Evolutionary conservation across 2,329 filamentous ascomycete genomes (phyloP).

Genomic region (Diaporthe sp.): DNA sequence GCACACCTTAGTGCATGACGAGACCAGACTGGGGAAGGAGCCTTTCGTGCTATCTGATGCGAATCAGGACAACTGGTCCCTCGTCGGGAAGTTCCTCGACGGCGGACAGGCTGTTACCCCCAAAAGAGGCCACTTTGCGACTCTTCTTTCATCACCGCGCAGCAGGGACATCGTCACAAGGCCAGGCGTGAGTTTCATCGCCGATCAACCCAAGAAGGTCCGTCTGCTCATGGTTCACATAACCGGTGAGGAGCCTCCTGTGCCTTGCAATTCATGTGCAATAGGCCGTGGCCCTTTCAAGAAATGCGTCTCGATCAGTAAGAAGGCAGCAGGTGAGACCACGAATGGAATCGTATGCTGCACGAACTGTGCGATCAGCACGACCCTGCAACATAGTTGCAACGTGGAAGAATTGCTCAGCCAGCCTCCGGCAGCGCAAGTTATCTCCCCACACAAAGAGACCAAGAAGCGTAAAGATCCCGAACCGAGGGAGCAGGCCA

Average conservation of each 20-base stretch:
- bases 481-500: background rate
- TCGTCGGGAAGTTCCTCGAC: background rate
- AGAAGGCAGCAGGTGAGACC: background rate
- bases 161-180: background rate
- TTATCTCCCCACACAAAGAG: background rate
- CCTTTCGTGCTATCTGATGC: background rate
- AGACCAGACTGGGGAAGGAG: background rate
- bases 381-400: background rate
- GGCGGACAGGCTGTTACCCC: background rate
- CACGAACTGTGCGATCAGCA: conserved; percentile 24
- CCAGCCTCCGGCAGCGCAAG: background rate
- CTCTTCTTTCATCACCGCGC: conserved; percentile 6
- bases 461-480: rapidly evolving
- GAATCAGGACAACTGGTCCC: conserved; percentile 13
- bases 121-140: background rate
- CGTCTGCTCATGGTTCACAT: conserved; percentile 31
- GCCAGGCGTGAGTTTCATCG: background rate
- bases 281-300: conserved; percentile 4
- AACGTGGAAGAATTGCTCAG: background rate
- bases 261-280: background rate
- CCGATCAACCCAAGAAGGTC: conserved; percentile 4
- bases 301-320: conserved; percentile 6
- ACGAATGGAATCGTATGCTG: conserved; percentile 16
- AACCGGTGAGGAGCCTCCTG: conserved; percentile 1
- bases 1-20: background rate